Base-by-base conservation (phyloP, 2,329 filamentous ascomycete genomes). In the Neonectria sp. region DNA sequence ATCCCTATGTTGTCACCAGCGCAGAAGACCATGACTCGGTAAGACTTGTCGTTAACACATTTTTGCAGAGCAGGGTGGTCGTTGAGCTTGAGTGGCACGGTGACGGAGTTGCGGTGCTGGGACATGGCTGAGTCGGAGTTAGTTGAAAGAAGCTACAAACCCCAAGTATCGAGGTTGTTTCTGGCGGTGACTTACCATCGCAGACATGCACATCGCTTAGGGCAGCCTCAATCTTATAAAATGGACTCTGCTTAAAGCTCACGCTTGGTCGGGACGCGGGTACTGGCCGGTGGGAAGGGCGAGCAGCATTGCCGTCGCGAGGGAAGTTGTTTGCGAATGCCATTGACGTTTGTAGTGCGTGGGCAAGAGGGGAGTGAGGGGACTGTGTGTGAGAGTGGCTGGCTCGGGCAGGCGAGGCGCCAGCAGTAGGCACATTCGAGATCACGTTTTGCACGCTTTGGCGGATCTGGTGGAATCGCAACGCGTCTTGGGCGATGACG, bases 11-110 rank as follows among this genome's bases (percentile, higher is more conserved):
- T 86, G 63, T 94, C 92, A 1, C 85, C 84, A 4, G 93, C 91
- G 75, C 95, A 97, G 77, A 97, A 97, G 5, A 98, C 86, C 88
- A 98, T 92, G 48, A 97, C 86, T 56, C 91, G 89, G 74, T 92
- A 82, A 13, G 86, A 86, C n/a, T 86, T 83, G 68, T 95, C 90
- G 8, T 80, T 79, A 29, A 87, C 81, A 55, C 95, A 85, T 52
- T 86, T 86, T 45, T 87, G 81, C 9, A 90, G 84, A 13, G 84
- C 79, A 3, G 86, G 82, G 33, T 87, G 79, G 15, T 87, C 87
- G 60, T 90, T 85, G 8, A 85, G 73, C 63, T 79, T 85, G 40
- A 90, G 70, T 7, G 77, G 72, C 31, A 89, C 75, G 5, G 75
- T 78, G 55, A 88, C 79, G 33, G 84, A 86, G 67, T 86, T 87